Conservation (phyloP, 1,284 basidiomycete genomes). For the Puccinia novopanici region DNA sequence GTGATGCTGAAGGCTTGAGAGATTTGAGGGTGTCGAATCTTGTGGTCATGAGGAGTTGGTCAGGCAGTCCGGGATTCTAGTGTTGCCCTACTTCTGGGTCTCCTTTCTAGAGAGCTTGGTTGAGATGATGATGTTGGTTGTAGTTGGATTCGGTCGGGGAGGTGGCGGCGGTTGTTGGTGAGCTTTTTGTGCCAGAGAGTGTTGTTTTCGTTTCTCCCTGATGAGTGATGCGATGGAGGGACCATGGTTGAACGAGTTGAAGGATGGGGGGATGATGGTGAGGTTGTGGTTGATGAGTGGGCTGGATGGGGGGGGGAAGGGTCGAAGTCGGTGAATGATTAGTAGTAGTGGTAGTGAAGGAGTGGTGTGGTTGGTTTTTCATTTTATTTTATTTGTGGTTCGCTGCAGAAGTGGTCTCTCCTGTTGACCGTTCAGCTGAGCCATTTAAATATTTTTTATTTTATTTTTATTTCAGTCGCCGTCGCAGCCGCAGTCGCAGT, state of each 20-base stretch:
- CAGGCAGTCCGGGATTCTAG: constrained; percentile 9
- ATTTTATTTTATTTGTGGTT: no score
- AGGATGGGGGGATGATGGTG: constrained; percentile 11
- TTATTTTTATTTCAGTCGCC: no score
- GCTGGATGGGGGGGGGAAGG: no score
- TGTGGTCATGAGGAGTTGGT: constrained; percentile 22
- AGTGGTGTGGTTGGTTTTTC: no score
- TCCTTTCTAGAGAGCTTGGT: not conserved
- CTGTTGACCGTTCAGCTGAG: no score
- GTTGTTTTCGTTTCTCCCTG: constrained; percentile 24
- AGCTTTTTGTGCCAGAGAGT: not conserved
- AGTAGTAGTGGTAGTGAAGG: not conserved
- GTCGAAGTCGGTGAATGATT: no score
- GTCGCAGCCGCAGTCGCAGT: no score
- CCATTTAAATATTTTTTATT: no score
- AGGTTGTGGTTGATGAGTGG: not conserved
- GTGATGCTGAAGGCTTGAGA: not conserved
- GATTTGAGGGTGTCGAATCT: constrained; percentile 35
- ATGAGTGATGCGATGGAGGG: constrained; percentile 13
- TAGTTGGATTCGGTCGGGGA: not conserved
- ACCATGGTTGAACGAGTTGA: constrained; percentile 18
- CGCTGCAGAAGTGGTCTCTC: no score
- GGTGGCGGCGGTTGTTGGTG: not conserved
- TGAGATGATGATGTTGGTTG: not conserved
- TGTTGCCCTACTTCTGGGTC: constrained; percentile 21